These are phyloP conservation scores for Chalciporus chontae DNA, from an alignment of 768 basidiomycete species.

Conservation along the genomic window DNA sequence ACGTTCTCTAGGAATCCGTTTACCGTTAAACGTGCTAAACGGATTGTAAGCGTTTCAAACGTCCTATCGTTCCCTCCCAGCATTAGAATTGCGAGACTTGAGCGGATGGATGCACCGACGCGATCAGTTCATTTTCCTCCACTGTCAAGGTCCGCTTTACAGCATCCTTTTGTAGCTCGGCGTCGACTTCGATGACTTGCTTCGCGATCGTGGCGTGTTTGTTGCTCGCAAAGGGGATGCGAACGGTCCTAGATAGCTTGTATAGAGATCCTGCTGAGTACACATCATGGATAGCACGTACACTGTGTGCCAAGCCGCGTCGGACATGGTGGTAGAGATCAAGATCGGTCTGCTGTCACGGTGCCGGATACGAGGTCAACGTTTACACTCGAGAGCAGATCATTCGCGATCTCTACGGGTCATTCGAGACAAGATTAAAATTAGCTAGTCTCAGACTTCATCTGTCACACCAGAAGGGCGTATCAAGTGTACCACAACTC, in stretches of 20 bases:
- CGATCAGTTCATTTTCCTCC: conserved; percentile 65
- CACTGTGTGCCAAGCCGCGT: conserved; percentile 52
- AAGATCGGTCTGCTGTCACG: not conserved
- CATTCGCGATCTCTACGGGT: too few relatives aligned
- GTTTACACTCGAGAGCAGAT: not conserved
- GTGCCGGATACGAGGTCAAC: too few relatives aligned
- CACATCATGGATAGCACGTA: conserved; percentile 28
- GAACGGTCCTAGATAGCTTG: conserved; percentile 48
- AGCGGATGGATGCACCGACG: conserved; percentile 47
- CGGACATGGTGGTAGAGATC: conserved; percentile 21
- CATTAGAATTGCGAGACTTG: conserved; percentile 1
- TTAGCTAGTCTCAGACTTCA: too few relatives aligned
- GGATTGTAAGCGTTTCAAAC: conserved; percentile 75
- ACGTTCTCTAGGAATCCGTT: conserved; percentile 90
- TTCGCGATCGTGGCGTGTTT: conserved; percentile 81
- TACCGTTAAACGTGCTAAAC: conserved; percentile 77
- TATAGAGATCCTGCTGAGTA: not conserved
- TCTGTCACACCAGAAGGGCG: too few relatives aligned
- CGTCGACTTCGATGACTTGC: conserved; percentile 82
- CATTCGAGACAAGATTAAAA: too few relatives aligned
- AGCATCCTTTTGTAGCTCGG: conserved; percentile 76
- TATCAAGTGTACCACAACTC: too few relatives aligned
- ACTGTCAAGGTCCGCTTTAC: conserved; percentile 71
- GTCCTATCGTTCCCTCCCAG: conserved; percentile 41
- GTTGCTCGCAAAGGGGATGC: conserved; percentile 71